Evolutionary conservation across 2,329 filamentous ascomycete genomes (phyloP), one percentile per base, ranked within the genome.

Genomic region (Penicillium frequentans): DNA sequence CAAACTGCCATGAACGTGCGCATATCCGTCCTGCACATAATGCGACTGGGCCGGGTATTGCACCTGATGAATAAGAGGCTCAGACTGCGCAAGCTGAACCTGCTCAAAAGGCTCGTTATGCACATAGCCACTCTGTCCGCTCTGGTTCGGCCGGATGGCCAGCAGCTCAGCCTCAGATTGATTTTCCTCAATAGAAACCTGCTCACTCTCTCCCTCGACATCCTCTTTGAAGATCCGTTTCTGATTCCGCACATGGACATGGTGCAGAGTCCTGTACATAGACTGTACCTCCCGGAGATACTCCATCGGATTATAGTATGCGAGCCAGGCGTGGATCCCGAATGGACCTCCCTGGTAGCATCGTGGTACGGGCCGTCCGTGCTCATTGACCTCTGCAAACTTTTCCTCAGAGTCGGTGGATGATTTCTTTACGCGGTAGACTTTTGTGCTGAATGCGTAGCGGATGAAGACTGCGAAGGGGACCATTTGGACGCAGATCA

Each of bases 401-500:
- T 53, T 42, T 33, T 48, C 26, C 2, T 29, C 26, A 5, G 29
- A 16, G 7, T 39, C 52, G 27, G 3, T 8, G 1, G 39, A 19
- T 19, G 14, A 24, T 42, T n/a, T 11, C 16, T 26, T 37, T 1
- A 54, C 26, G 11, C 26, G 37, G 59, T 73, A 73, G 1, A 65
- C 64, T 1, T 48, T 58, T n/a, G 62, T 59, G 35, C 58, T 59
- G 55, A 71, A 74, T 3, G 70, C 66, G 31, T 65, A 71, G 48
- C 65, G 65, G 54, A 73, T 69, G 53, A 71, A 68, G 31, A 72
- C 47, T 27, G 70, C 57, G 44, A 73, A 70, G 2, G 67, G 64
- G 7, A 72, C 64, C 68, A 72, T 69, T 33, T 71, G 66, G 21
- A 70, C 48, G 44, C 68, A 73, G 19, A 71, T 68, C 5, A 71